Conservation (phyloP, 2,329 filamentous ascomycete species). For the Fusarium brevicatenulatum region DNA sequence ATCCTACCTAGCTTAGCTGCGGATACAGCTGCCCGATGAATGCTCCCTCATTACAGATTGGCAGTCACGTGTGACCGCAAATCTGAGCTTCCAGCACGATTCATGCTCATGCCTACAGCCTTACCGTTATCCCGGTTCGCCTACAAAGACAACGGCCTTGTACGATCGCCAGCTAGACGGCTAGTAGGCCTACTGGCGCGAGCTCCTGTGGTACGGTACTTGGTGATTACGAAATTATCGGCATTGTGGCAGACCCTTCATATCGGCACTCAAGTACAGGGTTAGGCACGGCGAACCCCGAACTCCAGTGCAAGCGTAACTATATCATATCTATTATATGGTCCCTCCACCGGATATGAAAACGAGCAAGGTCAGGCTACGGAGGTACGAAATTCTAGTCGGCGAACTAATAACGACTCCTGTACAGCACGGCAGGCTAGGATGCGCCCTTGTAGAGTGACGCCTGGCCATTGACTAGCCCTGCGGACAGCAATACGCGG, state of each 20-base stretch:
- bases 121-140: conserved; percentile 14
- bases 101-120: conserved; percentile 18
- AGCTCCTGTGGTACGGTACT: conserved; percentile 27
- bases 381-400: neutral
- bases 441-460: conserved; percentile 5
- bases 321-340: conserved; percentile 11
- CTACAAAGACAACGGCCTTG: conserved; percentile 4
- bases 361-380: conserved; percentile 14
- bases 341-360: neutral
- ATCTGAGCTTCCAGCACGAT: neutral
- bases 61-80: conserved; percentile 1
- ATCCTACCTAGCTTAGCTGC: neutral
- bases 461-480: conserved; percentile 11
- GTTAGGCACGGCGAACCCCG: conserved; percentile 28
- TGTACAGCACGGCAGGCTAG: neutral
- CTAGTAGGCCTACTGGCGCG: neutral
- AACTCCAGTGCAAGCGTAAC: conserved; percentile 6
- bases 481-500: neutral
- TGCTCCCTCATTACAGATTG: conserved; percentile 1
- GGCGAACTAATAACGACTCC: neutral
- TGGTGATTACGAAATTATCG: conserved; percentile 10
- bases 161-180: conserved; percentile 10
- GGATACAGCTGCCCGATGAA: neutral
- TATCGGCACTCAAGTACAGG: conserved; percentile 9
- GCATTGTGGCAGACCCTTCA: conserved; percentile 16